Evolutionary conservation across 1,284 basidiomycete genomes (phyloP), one percentile per base, ranked within the genome.

Genomic region (Termitomyces sp.): DNA sequence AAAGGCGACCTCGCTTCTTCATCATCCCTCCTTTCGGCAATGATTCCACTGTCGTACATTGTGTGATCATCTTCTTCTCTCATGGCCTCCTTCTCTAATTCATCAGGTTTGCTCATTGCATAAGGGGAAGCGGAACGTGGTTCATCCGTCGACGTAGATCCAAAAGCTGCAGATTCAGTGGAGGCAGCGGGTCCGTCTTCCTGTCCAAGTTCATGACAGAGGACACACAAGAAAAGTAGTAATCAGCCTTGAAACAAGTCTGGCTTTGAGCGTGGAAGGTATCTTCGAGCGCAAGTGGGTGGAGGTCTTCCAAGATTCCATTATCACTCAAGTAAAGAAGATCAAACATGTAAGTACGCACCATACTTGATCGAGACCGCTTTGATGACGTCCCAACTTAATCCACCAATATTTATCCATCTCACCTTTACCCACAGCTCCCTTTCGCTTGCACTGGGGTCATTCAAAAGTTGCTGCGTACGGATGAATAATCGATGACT

Each of bases 321-420:
- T 44, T 26, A 26, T 45, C 35, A 33, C 18, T 38, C 21, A 24
- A 3, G 21, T 16, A 35, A 26, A 28, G 44, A 9, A 48, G 40
- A 46, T 39, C n/a, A n/a, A n/a, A n/a, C n/a, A n/a, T 38, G 1
- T 8, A 8, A 16, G 6, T 19, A 65, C 72, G 35, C 53, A 83
- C 82, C 74, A 60, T 85, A 86, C 63, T 76, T 78, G 50, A 86
- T 66, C 19, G 84, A 80, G 34, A 87, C 64, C 1, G 78, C 75
- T 58, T 81, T 84, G 56, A 88, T 74, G 10, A 88, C 81, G 62
- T 86, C 84, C 83, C 84, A 88, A 55, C 80, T 84, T 47, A 87
- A 70, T 2, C 84, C 85, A 5, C 78, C 80, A 49, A 87, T 73
- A 57, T 86, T 86, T 54, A 88, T 85, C 85, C 84, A 88, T 33